Conservation (phyloP, 805 yeast species). For the Candida boidinii region DNA sequence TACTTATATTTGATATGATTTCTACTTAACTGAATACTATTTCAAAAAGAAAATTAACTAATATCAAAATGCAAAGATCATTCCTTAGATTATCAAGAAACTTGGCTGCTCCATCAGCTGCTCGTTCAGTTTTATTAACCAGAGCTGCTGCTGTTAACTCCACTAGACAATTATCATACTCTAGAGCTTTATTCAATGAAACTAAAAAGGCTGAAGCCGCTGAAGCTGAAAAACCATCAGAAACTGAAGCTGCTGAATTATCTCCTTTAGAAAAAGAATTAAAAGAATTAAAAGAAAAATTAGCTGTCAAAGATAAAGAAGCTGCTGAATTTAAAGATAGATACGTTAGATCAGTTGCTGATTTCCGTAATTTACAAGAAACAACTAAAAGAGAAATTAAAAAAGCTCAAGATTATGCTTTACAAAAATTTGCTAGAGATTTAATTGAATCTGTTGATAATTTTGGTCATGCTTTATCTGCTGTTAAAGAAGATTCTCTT, state of each 20-base stretch:
- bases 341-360: slow-evolving; percentile 78
- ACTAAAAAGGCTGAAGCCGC: slow-evolving; percentile 12
- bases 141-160: neutral
- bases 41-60: no score
- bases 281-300: slow-evolving; percentile 41
- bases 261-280: slow-evolving; percentile 22
- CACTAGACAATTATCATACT: slow-evolving; percentile 17
- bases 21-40: no score
- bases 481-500: slow-evolving; percentile 58
- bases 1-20: no score
- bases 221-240: slow-evolving; percentile 9
- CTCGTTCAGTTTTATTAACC: neutral
- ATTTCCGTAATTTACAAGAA: slow-evolving; percentile 87
- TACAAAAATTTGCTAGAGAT: slow-evolving; percentile 88
- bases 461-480: slow-evolving; percentile 75
- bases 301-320: slow-evolving; percentile 59
- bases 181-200: slow-evolving; percentile 21
- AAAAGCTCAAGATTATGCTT: slow-evolving; percentile 83
- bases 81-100: slow-evolving; percentile 13
- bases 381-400: slow-evolving; percentile 80
- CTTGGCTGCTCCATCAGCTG: slow-evolving; percentile 2
- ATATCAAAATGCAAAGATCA: slow-evolving; percentile 20
- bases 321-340: slow-evolving; percentile 76
- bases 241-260: slow-evolving; percentile 8
- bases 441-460: slow-evolving; percentile 84